These are phyloP conservation scores for Leishmania tarentolae DNA, from an alignment of 208 protist species.

Conservation along the genomic window DNA sequence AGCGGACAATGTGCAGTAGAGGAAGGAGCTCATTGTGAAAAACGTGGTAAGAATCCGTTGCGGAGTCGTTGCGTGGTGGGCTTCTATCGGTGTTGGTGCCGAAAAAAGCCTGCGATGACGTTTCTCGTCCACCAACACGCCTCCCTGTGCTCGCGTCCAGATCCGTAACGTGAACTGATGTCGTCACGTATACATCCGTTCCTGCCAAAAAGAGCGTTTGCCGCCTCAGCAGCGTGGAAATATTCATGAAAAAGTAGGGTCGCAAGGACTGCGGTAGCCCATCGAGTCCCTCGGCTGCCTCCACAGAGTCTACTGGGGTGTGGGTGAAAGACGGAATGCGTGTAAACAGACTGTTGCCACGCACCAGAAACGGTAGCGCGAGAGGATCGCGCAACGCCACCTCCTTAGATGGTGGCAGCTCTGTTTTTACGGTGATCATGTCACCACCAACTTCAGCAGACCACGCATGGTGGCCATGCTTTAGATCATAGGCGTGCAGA, in stretches of 20 bases:
- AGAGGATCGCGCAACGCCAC: slow-evolving; percentile 45
- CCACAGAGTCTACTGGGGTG: not conserved
- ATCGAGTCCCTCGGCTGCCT: slow-evolving; percentile 6
- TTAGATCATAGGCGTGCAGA: slow-evolving; percentile 48
- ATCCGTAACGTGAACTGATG: slow-evolving; percentile 51
- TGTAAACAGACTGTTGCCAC: slow-evolving; percentile 68
- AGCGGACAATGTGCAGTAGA: slow-evolving; percentile 56
- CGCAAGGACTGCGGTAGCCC: slow-evolving; percentile 18
- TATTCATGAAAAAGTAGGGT: slow-evolving; percentile 70
- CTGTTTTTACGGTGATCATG: slow-evolving; percentile 30
- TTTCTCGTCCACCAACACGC: not conserved
- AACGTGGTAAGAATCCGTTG: not conserved
- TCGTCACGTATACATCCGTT: slow-evolving; percentile 75
- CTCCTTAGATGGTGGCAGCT: slow-evolving; percentile 26
- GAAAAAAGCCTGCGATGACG: not conserved
- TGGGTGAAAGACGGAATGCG: slow-evolving; percentile 27
- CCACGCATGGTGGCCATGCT: slow-evolving; percentile 42
- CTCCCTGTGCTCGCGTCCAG: slow-evolving; percentile 37
- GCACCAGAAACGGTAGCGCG: slow-evolving; percentile 68
- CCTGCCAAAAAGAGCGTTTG: slow-evolving; percentile 43
- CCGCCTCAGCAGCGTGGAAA: slow-evolving; percentile 68
- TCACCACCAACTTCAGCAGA: slow-evolving; percentile 35
- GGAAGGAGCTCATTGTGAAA: slow-evolving; percentile 28
- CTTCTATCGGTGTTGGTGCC: not conserved
- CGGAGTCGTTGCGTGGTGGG: not conserved